A percentile compares a stretch with the other conserved stretches of the same genome.
Conservation (phyloP, 768 basidiomycete species). For the Kwoniella sp. region DNA sequence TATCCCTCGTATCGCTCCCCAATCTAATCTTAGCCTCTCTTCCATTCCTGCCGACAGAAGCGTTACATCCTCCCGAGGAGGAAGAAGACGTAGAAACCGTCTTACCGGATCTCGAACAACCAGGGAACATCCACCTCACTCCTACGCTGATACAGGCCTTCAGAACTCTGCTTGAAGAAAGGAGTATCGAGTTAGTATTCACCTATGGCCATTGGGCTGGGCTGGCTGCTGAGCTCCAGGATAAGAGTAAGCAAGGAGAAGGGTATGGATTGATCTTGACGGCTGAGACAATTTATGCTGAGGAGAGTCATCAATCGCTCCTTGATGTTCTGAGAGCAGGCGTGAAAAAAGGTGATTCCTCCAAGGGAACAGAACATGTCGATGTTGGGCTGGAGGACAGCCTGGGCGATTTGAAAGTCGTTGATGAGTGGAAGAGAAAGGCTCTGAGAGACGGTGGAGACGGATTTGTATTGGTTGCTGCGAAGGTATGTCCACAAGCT, state of each 20-base stretch:
- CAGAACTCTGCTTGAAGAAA: constrained; percentile 61
- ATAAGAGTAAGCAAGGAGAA: neutral
- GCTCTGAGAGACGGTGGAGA: constrained; percentile 20
- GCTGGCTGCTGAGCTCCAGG: constrained; percentile 30
- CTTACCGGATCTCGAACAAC: constrained; percentile 53
- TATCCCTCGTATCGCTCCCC: constrained; percentile 64
- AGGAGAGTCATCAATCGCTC: constrained; percentile 66
- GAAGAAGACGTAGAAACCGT: constrained; percentile 44
- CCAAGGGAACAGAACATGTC: constrained; percentile 10
- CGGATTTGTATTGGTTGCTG: constrained; percentile 67
- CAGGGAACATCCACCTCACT: constrained; percentile 70
- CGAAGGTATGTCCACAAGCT: constrained; percentile 64
- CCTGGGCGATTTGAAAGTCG: constrained; percentile 21
- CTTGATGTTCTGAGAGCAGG: constrained; percentile 34
- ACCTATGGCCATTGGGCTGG: constrained; percentile 77
- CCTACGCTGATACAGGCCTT: constrained; percentile 69
- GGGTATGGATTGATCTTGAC: constrained; percentile 77
- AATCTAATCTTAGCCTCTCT: constrained; percentile 54
- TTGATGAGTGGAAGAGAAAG: constrained; percentile 17
- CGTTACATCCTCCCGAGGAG: constrained; percentile 30
- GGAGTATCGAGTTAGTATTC: constrained; percentile 69
- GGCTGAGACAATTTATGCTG: constrained; percentile 88
- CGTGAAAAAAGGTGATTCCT: constrained; percentile 9
- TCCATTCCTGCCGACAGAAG: constrained; percentile 36
- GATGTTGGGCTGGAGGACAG: constrained; percentile 28